Conservation (phyloP, 1,139 yeast species). For the Lodderomyces elongisporus region DNA sequence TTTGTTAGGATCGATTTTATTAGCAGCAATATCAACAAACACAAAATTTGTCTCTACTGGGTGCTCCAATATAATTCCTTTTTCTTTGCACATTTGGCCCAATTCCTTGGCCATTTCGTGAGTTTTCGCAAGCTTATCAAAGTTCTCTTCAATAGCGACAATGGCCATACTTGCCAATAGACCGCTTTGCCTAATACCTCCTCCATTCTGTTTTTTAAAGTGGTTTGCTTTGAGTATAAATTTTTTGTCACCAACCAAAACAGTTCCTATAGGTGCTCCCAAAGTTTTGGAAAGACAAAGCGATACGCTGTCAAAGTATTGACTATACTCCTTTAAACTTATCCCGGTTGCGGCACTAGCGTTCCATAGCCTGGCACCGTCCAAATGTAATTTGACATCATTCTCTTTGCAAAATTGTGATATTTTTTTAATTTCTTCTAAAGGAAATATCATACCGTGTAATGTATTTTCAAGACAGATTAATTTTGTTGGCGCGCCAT, state of each 20-base stretch:
- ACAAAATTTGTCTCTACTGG: constrained; percentile 43
- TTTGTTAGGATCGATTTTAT: constrained; percentile 26
- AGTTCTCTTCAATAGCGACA: constrained; percentile 37
- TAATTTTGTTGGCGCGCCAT: constrained; percentile 44
- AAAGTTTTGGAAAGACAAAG: constrained; percentile 42
- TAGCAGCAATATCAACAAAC: constrained; percentile 33
- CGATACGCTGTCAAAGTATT: constrained; percentile 41
- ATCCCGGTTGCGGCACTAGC: constrained; percentile 41
- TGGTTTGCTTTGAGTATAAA: constrained; percentile 42
- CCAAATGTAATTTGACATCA: constrained; percentile 36
- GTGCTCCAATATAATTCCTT: constrained; percentile 30
- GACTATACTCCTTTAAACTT: constrained; percentile 33
- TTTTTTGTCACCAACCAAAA: constrained; percentile 29
- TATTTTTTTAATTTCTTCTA: constrained; percentile 38
- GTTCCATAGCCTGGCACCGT: constrained; percentile 47
- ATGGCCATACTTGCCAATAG: constrained; percentile 38
- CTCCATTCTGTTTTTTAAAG: constrained; percentile 44
- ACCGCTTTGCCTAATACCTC: constrained; percentile 46
- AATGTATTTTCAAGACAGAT: constrained; percentile 44
- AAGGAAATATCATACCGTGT: constrained; percentile 41
- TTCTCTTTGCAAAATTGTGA: constrained; percentile 32
- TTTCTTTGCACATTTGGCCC: constrained; percentile 33
- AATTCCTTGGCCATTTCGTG: constrained; percentile 53
- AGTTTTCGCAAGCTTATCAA: constrained; percentile 39
- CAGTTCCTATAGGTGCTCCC: constrained; percentile 46